phyloP scores from a whole-genome alignment of 768 basidiomycete species.

The Plicaturopsis crispa region DNA sequence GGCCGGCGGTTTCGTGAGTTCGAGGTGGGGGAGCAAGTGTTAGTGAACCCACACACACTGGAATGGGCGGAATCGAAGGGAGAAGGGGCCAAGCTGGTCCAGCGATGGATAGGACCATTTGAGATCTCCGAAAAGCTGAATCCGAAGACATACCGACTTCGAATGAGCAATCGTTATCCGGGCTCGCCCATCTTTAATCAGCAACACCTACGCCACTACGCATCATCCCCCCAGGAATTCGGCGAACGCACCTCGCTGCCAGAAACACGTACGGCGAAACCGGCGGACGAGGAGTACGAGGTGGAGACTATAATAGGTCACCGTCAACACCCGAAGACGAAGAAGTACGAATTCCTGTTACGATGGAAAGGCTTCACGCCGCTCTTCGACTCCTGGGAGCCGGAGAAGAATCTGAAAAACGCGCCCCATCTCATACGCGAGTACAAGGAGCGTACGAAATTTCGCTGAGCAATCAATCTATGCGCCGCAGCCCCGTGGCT shows the following conservation, averaged over 20 bases:
- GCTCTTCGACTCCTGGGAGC: slow-evolving; percentile 10
- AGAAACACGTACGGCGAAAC: slow-evolving; percentile 5
- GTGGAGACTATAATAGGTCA: slow-evolving; percentile 11
- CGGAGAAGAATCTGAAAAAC: slow-evolving; percentile 1
- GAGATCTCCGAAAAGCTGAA: slow-evolving; percentile 13
- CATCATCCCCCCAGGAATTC: slow-evolving; percentile 8
- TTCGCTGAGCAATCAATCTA: no score
- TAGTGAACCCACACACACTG: slow-evolving; percentile 15
- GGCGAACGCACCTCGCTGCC: slow-evolving; percentile 1
- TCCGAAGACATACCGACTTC: slow-evolving; percentile 13
- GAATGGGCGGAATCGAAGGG: slow-evolving; percentile 11
- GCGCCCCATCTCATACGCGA: slow-evolving; percentile 12
- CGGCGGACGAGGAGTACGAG: slow-evolving; percentile 10
- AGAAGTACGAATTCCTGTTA: slow-evolving; percentile 4
- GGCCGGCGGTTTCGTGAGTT: slow-evolving; percentile 7
- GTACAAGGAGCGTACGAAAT: no score
- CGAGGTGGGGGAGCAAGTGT: slow-evolving; percentile 12
- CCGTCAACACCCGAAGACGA: neutral
- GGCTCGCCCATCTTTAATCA: slow-evolving; percentile 16
- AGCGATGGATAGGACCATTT: slow-evolving; percentile 15
- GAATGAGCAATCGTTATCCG: slow-evolving; percentile 11
- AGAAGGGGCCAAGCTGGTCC: slow-evolving; percentile 14
- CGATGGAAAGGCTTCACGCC: slow-evolving; percentile 10
- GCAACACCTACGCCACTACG: slow-evolving; percentile 14
- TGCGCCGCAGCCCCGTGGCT: no score